Evolutionary conservation across 192 early-diverging fungal genomes (phyloP), one percentile per base, ranked within the genome.

Genomic region (Coemansia sp.): DNA sequence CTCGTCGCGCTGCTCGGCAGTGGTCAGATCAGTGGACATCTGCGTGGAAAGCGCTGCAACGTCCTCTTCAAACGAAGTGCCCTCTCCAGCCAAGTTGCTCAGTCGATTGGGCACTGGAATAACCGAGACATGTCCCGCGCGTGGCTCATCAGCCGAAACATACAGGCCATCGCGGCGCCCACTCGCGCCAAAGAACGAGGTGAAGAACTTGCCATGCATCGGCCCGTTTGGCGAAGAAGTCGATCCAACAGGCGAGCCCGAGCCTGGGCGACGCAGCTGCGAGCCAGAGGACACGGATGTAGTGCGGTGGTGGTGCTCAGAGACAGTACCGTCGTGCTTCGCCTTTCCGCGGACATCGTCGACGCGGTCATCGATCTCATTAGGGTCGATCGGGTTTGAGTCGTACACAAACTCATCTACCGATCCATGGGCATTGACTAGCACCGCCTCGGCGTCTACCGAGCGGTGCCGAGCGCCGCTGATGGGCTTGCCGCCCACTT

Each of bases 1-100:
- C 65, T 92, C 90, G 64, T 93, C 92, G 31, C 89, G 84, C 58
- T 89, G 74, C 17, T 80, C 79, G n/a, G 65, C 70, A 6, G 75
- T 73, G 9, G 60, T 67, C 76, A 63, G 67, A 43, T 83, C 80
- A 20, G 68, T 64, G n/a, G 81, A 74, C 36, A 83, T 60, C 32
- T 77, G 69, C 14, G 85, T 49, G 9, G 83, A 80, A 37, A 83
- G 83, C 12, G 82, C 65, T 11, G 72, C 62, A 8, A 73, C 68
- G 0, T 78, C 76, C 62, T 77, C 76, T 47, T 77, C 81, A 32
- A 76, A 61, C 9, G 76, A 67, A 0, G 81, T 78, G 32, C 73
- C 76, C 8, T 76, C 74, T 47, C 74, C 74, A 10, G 65, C 49
- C 22, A 59, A 11, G 59, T 74, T 70, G 70, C 76, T 71, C 25